phyloP scores from a whole-genome alignment of 78 protist genomes.

The Anaeramoeba ignava region DNA sequence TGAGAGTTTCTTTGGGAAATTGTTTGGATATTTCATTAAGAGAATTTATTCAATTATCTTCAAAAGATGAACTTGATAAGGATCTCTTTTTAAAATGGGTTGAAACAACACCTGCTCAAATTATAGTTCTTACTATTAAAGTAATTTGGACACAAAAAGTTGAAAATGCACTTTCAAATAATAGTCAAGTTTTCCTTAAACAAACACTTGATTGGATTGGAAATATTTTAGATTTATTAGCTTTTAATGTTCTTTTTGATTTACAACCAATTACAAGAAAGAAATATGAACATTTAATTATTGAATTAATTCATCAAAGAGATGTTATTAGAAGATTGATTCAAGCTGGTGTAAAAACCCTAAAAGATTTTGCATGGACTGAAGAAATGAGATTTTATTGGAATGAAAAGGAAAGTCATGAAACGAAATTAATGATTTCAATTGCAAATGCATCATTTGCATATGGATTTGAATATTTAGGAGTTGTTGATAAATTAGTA shows the following conservation, averaged over 20 bases:
- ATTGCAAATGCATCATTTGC: conserved; percentile 70
- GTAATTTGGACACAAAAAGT: conserved; percentile 37
- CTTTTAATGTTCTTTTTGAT: not conserved
- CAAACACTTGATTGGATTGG: not conserved
- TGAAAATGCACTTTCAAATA: conserved; percentile 12
- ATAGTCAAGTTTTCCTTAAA: not conserved
- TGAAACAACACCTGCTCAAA: conserved; percentile 56
- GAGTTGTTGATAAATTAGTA: conserved; percentile 85
- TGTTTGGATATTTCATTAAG: not conserved
- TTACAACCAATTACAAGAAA: conserved; percentile 23
- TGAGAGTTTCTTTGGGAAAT: conserved; percentile 40
- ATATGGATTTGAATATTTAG: conserved; percentile 93
- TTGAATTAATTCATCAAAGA: conserved; percentile 83
- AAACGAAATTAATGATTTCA: conserved; percentile 29
- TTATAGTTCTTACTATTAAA: conserved; percentile 46
- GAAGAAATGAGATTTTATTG: conserved; percentile 72
- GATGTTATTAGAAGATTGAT: conserved; percentile 58
- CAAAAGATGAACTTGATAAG: not conserved
- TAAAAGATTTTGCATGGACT: conserved; percentile 74
- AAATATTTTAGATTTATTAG: not conserved
- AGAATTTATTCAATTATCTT: not conserved
- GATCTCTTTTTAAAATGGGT: conserved; percentile 43
- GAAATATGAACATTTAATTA: conserved; percentile 78
- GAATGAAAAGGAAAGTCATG: conserved; percentile 10
- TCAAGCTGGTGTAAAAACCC: not conserved